A percentile compares a stretch with the other conserved stretches of the same genome.
These are phyloP conservation scores for Trametes meyenii DNA, from an alignment of 768 basidiomycete genomes.

Conservation along the genomic window DNA sequence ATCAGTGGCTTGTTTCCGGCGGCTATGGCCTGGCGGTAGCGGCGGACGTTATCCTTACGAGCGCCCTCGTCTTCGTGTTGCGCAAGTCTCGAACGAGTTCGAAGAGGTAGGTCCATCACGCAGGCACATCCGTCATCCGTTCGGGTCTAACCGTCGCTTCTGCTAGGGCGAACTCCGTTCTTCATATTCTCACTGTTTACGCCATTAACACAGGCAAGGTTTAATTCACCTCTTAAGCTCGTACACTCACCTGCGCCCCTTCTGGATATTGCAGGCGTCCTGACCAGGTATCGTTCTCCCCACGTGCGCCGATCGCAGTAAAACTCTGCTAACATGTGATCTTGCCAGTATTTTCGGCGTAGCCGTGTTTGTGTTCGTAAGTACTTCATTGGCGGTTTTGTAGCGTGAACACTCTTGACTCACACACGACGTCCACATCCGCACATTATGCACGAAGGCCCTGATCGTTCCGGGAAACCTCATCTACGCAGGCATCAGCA, in stretches of 20 bases:
- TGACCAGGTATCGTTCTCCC: not conserved
- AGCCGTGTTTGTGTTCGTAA: not conserved
- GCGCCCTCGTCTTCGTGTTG: conserved; percentile 2
- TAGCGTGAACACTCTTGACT: not conserved
- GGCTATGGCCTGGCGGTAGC: not conserved
- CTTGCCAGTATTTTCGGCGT: not conserved
- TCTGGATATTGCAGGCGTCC: not conserved
- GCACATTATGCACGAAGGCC: not conserved
- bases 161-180: not conserved
- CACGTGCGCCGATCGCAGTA: too few species aligned
- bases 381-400: not conserved
- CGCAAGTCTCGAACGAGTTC: not conserved
- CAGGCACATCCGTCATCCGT: not conserved
- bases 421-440: not conserved
- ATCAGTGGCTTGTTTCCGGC: not conserved
- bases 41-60: not conserved
- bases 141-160: not conserved
- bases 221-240: too few species aligned
- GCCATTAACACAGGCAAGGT: not conserved
- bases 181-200: not conserved
- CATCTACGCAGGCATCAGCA: conserved; percentile 1
- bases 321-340: not conserved
- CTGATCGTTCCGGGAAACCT: not conserved
- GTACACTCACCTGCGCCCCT: too few species aligned
- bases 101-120: not conserved